Conservation (phyloP, 208 protist species). For the Trypanosoma theileri region DNA sequence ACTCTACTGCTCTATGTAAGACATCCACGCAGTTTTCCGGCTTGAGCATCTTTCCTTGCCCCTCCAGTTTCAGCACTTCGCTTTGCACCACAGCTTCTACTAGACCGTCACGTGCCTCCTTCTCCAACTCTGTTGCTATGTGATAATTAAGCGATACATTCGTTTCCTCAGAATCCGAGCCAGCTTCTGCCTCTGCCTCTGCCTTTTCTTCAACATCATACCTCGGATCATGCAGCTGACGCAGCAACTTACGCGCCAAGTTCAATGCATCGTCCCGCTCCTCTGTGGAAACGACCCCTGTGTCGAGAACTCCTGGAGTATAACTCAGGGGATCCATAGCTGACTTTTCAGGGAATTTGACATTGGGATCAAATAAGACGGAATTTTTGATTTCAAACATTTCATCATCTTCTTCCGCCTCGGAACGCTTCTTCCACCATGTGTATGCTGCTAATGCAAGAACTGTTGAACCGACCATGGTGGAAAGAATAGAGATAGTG, state of each 20-base stretch:
- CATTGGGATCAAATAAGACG: slow-evolving; percentile 35
- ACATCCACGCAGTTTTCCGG: slow-evolving; percentile 33
- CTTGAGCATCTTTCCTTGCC: slow-evolving; percentile 10
- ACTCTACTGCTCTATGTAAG: slow-evolving; percentile 50
- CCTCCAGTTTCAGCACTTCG: slow-evolving; percentile 30
- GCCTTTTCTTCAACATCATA: slow-evolving; percentile 33
- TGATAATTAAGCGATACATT: slow-evolving; percentile 79
- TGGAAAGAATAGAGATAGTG: background rate
- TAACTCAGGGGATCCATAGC: slow-evolving; percentile 18
- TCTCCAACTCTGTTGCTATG: slow-evolving; percentile 65
- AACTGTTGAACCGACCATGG: slow-evolving; percentile 7
- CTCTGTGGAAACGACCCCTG: slow-evolving; percentile 11
- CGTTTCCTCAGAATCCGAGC: slow-evolving; percentile 48
- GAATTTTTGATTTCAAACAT: slow-evolving; percentile 45
- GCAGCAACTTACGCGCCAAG: slow-evolving; percentile 46
- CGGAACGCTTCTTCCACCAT: slow-evolving; percentile 13
- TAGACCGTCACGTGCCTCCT: slow-evolving; percentile 58
- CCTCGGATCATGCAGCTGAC: slow-evolving; percentile 29
- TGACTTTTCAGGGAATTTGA: slow-evolving; percentile 10
- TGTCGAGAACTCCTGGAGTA: background rate
- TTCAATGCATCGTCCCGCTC: slow-evolving; percentile 54
- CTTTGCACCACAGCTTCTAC: slow-evolving; percentile 46
- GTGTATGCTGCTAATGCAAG: slow-evolving; percentile 3
- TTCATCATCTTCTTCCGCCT: slow-evolving; percentile 39
- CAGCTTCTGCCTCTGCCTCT: slow-evolving; percentile 1